Evolutionary conservation across 495 filamentous ascomycete species (phyloP).

Genomic region (Lichenothelia convexa): DNA sequence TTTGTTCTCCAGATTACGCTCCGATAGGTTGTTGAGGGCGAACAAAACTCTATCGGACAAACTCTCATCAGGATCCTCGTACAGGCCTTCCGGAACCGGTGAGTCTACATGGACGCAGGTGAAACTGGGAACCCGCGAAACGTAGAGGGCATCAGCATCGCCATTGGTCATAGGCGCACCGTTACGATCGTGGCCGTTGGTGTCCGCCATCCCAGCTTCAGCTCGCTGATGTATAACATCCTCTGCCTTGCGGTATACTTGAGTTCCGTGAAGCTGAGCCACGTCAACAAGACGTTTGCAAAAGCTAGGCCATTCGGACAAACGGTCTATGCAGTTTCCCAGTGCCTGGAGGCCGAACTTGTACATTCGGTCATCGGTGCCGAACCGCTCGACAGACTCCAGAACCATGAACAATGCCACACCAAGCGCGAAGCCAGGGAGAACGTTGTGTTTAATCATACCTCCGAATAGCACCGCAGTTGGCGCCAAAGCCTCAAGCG

Average conservation of each 20-base stretch:
- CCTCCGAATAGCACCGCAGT: constrained; percentile 94
- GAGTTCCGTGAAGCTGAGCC: constrained; percentile 62
- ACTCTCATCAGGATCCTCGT: constrained; percentile 67
- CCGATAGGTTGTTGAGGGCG: constrained; percentile 87
- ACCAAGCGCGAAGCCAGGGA: constrained; percentile 74
- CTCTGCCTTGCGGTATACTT: constrained; percentile 63
- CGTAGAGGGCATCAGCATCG: constrained; percentile 35
- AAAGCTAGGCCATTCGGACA: constrained; percentile 85
- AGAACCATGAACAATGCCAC: constrained; percentile 90
- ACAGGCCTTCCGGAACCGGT: constrained; percentile 34
- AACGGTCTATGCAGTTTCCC: constrained; percentile 59
- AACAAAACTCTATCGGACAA: constrained; percentile 88
- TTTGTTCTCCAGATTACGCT: constrained; percentile 68
- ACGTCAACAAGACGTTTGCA: constrained; percentile 68
- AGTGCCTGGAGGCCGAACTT: constrained; percentile 97
- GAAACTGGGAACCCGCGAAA: constrained; percentile 42
- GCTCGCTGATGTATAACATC: constrained; percentile 53
- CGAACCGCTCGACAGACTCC: constrained; percentile 73
- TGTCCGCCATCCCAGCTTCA: constrained; percentile 25
- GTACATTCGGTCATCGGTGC: constrained; percentile 74
- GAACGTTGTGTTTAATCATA: constrained; percentile 81
- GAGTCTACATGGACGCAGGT: constrained; percentile 57
- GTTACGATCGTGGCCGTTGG: constrained; percentile 17
- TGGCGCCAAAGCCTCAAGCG: constrained; percentile 80
- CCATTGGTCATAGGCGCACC: constrained; percentile 40